Percentiles rank a stretch among this genome's conserved stretches.
Conservation (phyloP, 2,329 filamentous ascomycete genomes). For the Trichoderma hamatum region DNA sequence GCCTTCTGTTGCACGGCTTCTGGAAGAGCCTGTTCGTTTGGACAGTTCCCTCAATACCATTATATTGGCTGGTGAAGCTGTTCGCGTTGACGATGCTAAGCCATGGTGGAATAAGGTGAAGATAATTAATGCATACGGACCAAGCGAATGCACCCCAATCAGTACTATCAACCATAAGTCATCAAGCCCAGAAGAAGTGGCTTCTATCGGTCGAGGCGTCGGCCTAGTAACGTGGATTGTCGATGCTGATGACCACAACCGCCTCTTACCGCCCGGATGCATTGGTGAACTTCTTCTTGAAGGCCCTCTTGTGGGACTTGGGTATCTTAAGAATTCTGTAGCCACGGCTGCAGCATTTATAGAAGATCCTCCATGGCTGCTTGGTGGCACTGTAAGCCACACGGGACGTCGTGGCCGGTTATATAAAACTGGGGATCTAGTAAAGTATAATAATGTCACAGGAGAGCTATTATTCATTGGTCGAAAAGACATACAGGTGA, state of each 20-base stretch:
- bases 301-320: constrained; percentile 51
- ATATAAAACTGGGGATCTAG: constrained; percentile 43
- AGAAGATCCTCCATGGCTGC: constrained; percentile 45
- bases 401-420: constrained; percentile 40
- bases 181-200: neutral
- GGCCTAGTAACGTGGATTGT: constrained; percentile 37
- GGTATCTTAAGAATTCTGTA: constrained; percentile 50
- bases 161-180: constrained; percentile 14
- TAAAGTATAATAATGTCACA: constrained; percentile 35
- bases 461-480: constrained; percentile 36
- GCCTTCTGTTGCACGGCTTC: constrained; percentile 48
- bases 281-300: constrained; percentile 43
- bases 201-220: neutral
- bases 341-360: constrained; percentile 53
- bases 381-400: constrained; percentile 24
- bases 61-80: constrained; percentile 49
- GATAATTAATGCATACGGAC: constrained; percentile 30
- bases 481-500: constrained; percentile 54
- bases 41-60: constrained; percentile 40
- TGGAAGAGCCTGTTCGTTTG: neutral
- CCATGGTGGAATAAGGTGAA: neutral
- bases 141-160: constrained; percentile 30
- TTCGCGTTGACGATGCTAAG: neutral
- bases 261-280: constrained; percentile 35
- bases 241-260: constrained; percentile 33